Evolutionary conservation across 208 protist species (phyloP), one percentile per base, ranked within the genome.

Genomic region (Wallacemonas sp.): DNA sequence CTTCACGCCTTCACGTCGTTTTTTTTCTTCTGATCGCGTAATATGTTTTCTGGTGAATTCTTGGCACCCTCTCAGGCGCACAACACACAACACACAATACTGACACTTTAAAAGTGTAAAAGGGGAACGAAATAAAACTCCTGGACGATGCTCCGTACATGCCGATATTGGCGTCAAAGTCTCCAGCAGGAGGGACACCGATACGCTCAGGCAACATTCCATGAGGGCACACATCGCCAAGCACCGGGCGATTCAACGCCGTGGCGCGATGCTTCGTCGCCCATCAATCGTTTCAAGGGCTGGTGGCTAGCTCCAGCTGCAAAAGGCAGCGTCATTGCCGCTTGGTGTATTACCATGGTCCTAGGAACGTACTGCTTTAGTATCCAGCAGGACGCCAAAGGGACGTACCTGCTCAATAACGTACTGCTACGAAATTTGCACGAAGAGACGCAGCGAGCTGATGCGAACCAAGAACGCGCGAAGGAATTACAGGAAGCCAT

Each of bases 351-450:
- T 24, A 89, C 90, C 34, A 62, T 84, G 28, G 83, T 92, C 36
- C 46, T 91, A 27, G 82, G 84, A 5, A 77, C 79, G 1, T 95
- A 95, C 66, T 91, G 89, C 61, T 90, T 88, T 55, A 91, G 78
- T 61, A 82, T 93, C 59, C 89, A 93, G 67, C 82, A 91, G 41
- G 89, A 95, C 75, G 84, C 89, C 21, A 93, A 93, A 38, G 82
- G 79, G 6, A 93, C 89, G 12, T 95, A 95, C 70, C 75, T 93
- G 28, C 82, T 95, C 8, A 93, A 95, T 55, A 95, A 91, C 75
- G 84, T 91, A 41, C 72, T 95, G 31, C 46, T 93, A 15, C 84
- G 90, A 51, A 90, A 86, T 60, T 70, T 95, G 54, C 90, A 95
- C 59, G 83, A 91, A 38, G 84, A 95, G 53, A 75, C 82, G 8